Conservation (phyloP, 495 filamentous ascomycete genomes). For the Chaetomium tenue region DNA sequence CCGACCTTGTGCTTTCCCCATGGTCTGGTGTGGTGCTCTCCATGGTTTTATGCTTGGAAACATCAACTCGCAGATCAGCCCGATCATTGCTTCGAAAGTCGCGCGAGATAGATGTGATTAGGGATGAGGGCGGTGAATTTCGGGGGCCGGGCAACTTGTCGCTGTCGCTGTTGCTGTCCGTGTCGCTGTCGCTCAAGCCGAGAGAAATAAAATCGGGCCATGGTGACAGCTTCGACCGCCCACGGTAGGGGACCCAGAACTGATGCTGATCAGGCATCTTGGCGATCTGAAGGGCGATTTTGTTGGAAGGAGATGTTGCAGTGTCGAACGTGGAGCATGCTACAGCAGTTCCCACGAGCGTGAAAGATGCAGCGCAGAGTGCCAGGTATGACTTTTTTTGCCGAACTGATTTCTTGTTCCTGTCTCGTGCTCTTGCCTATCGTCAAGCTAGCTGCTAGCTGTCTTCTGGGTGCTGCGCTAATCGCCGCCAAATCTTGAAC, state of each 20-base stretch:
- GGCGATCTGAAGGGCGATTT: conserved; percentile 9
- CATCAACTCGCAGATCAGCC: neutral
- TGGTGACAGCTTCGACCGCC: neutral
- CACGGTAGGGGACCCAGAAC: neutral
- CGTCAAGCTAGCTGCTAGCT: conserved; percentile 62
- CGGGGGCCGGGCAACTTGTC: neutral
- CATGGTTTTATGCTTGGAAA: neutral
- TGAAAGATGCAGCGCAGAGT: conserved; percentile 36
- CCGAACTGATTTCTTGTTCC: conserved; percentile 43
- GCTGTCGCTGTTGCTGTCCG: neutral
- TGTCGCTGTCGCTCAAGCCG: conserved; percentile 13
- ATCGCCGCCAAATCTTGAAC: conserved; percentile 49
- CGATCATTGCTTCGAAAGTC: neutral
- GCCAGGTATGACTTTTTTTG: conserved; percentile 35
- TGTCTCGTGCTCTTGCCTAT: conserved; percentile 58
- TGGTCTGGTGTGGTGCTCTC: neutral
- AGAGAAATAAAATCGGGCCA: conserved; percentile 20
- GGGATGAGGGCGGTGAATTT: neutral
- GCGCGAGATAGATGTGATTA: conserved; percentile 8
- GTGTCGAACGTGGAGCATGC: conserved; percentile 23
- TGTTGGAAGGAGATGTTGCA: conserved; percentile 5
- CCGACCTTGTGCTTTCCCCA: conserved; percentile 13
- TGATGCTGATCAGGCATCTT: conserved; percentile 5
- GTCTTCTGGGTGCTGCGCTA: conserved; percentile 46
- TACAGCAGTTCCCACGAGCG: conserved; percentile 37